Percentiles rank a stretch among this genome's conserved stretches.
Evolutionary conservation across 495 filamentous ascomycete species (phyloP).

Genomic region (Echria macrotheca): DNA sequence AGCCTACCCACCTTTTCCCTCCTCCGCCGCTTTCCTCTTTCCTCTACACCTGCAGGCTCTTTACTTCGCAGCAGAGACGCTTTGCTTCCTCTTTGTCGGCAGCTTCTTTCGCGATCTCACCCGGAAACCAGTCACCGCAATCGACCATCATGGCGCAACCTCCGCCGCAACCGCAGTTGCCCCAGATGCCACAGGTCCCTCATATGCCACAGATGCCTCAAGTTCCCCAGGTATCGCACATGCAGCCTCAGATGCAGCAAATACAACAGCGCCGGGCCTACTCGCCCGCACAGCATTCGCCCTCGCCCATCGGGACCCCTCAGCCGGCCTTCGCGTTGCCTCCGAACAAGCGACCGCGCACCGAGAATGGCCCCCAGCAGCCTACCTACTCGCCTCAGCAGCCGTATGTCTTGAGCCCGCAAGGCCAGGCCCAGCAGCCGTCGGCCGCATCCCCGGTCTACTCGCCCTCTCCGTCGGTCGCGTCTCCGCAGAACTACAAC

Average conservation of each 20-base stretch:
- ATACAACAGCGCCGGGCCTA: slow-evolving; percentile 19
- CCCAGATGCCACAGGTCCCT: slow-evolving; percentile 9
- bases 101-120: too few species aligned
- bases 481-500: slow-evolving; percentile 8
- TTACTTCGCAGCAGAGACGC: too few species aligned
- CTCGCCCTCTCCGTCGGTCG: slow-evolving; percentile 10
- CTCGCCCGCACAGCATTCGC: slow-evolving; percentile 33
- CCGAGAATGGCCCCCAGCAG: slow-evolving; percentile 57
- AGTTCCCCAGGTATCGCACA: slow-evolving; percentile 36
- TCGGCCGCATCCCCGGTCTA: slow-evolving; percentile 17
- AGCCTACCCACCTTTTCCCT: neutral
- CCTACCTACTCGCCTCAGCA: neutral
- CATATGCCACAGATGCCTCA: slow-evolving; percentile 30
- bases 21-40: neutral
- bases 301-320: slow-evolving; percentile 27
- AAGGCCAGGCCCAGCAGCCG: slow-evolving; percentile 3
- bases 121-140: too few species aligned
- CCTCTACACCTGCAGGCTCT: too few species aligned
- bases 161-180: slow-evolving; percentile 51
- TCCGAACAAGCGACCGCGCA: slow-evolving; percentile 59
- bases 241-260: slow-evolving; percentile 11
- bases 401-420: neutral
- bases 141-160: slow-evolving; percentile 56
- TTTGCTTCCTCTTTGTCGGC: too few species aligned
- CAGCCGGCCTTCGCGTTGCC: slow-evolving; percentile 37